phyloP scores from a whole-genome alignment of 495 filamentous ascomycete species.

The Aspergillus diversus region DNA sequence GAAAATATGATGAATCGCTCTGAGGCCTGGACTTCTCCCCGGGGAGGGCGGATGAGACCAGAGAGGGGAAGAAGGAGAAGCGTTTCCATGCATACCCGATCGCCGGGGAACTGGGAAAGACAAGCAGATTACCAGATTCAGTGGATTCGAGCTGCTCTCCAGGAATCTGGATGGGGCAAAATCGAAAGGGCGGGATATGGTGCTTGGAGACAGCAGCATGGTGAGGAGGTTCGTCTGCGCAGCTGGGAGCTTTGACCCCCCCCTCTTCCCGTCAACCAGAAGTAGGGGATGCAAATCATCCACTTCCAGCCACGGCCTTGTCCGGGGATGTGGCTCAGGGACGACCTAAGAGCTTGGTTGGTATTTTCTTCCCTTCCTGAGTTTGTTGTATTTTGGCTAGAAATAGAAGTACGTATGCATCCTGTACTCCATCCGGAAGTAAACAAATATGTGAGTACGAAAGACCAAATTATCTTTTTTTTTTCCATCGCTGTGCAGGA shows the following conservation, averaged over 20 bases:
- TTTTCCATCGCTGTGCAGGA: background rate
- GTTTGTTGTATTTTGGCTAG: background rate
- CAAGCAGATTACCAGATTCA: background rate
- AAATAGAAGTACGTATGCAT: background rate
- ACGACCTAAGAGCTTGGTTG: background rate
- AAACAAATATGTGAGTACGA: background rate
- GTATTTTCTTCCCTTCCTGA: background rate
- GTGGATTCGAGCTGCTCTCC: no score
- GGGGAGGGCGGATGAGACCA: background rate
- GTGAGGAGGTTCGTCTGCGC: background rate
- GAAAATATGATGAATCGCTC: slow-evolving; percentile 1
- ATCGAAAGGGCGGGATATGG: no score
- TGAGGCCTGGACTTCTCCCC: background rate
- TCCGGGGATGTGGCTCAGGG: slow-evolving; percentile 8
- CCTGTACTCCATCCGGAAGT: background rate
- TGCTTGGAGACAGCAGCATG: no score
- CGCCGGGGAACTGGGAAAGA: background rate
- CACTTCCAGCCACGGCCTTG: slow-evolving; percentile 16
- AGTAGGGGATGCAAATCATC: slow-evolving; percentile 1
- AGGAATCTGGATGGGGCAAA: no score
- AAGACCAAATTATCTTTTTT: background rate
- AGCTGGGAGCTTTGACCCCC: slow-evolving; percentile 10
- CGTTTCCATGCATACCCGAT: background rate
- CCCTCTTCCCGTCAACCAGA: background rate
- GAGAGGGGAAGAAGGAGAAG: background rate